Percentiles rank a stretch among this genome's conserved stretches.
Evolutionary conservation across 1,284 basidiomycete species (phyloP).

Genomic region (Limonomyces culmigenus): DNA sequence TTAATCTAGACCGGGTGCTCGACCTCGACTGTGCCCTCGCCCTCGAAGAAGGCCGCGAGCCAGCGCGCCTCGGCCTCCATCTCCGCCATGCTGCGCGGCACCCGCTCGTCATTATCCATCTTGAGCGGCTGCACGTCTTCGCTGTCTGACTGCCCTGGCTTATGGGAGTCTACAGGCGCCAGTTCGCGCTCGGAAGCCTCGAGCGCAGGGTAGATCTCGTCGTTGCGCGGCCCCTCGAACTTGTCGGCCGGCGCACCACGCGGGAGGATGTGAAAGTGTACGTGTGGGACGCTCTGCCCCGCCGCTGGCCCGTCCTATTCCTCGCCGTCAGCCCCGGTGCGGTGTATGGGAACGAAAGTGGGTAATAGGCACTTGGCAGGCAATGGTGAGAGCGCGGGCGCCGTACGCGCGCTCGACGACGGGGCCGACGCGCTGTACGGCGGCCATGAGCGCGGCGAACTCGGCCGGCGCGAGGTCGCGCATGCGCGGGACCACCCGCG

Average conservation of each 20-base stretch:
- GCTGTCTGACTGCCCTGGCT: background rate
- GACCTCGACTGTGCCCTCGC: slow-evolving; percentile 3
- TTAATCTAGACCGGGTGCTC: too few species aligned
- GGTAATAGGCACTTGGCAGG: slow-evolving; percentile 56
- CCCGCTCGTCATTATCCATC: slow-evolving; percentile 57
- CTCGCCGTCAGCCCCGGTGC: slow-evolving; percentile 1
- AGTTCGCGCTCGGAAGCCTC: slow-evolving; percentile 47
- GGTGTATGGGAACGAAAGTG: background rate
- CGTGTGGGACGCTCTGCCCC: slow-evolving; percentile 78
- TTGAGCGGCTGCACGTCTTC: slow-evolving; percentile 19
- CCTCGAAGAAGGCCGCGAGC: slow-evolving; percentile 16
- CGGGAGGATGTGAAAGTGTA: slow-evolving; percentile 83
- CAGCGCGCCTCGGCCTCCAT: slow-evolving; percentile 20
- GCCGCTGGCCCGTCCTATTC: slow-evolving; percentile 73
- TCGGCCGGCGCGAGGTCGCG: slow-evolving; percentile 57
- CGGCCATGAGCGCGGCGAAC: slow-evolving; percentile 60
- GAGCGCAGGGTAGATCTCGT: slow-evolving; percentile 65
- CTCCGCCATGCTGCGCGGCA: slow-evolving; percentile 33
- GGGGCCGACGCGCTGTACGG: slow-evolving; percentile 55
- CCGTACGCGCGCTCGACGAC: slow-evolving; percentile 57
- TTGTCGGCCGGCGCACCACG: slow-evolving; percentile 50
- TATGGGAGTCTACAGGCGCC: slow-evolving; percentile 15
- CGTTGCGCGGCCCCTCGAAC: slow-evolving; percentile 46
- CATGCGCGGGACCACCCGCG: slow-evolving; percentile 47
- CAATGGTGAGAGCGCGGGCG: slow-evolving; percentile 64